phyloP scores from a whole-genome alignment of 176 grass and related monocot species.

The Zoysia pacifica region DNA sequence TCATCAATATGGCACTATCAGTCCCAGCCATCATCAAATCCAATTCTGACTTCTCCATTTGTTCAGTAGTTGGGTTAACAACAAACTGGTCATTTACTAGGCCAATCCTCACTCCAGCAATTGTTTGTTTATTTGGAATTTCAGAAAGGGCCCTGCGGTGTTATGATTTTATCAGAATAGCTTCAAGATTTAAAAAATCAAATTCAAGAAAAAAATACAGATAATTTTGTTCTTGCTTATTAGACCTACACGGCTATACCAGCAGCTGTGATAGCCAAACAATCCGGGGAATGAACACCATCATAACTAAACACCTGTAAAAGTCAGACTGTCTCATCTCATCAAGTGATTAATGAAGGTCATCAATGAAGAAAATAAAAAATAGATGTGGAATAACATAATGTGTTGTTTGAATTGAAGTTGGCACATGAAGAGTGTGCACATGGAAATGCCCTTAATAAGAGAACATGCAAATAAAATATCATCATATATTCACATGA shows the following conservation, averaged over 20 bases:
- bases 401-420: constrained; percentile 5
- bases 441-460: not conserved
- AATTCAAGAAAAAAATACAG: constrained; percentile 1
- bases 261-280: constrained; percentile 95
- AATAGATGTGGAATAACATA: constrained; percentile 5
- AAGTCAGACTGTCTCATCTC: constrained; percentile 22
- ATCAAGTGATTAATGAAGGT: constrained; percentile 17
- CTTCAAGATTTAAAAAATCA: not conserved
- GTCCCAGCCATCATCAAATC: constrained; percentile 96
- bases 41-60: constrained; percentile 93
- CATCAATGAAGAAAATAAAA: constrained; percentile 23
- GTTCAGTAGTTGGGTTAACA: constrained; percentile 89
- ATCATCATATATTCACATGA: not conserved
- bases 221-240: constrained; percentile 20
- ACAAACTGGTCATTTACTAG: constrained; percentile 76
- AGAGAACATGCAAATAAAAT: not conserved
- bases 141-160: constrained; percentile 85
- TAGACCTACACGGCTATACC: constrained; percentile 93
- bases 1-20: constrained; percentile 90
- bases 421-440: not conserved
- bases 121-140: constrained; percentile 91
- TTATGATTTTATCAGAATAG: constrained; percentile 30
- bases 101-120: constrained; percentile 91
- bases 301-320: constrained; percentile 98
- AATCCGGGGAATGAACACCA: constrained; percentile 93